phyloP scores from a whole-genome alignment of 202 grass and related monocot species.

The Zizania palustris region DNA sequence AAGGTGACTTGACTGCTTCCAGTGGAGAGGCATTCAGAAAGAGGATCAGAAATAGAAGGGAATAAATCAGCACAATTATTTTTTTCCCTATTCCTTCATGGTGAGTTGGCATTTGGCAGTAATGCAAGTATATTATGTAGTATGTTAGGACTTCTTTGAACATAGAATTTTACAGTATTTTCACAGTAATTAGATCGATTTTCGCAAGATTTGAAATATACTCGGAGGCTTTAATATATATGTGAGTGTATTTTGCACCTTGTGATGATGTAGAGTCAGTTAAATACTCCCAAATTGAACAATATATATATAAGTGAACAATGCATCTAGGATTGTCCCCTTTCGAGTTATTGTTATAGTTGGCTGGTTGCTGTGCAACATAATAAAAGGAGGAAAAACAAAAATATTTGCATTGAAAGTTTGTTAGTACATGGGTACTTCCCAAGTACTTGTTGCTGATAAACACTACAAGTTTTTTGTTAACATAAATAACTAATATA shows the following conservation, averaged over 20 bases:
- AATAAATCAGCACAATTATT: neutral
- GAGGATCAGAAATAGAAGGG: neutral
- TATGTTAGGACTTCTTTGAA: no score
- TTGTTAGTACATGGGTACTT: neutral
- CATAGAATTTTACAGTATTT: no score
- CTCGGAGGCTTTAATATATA: neutral
- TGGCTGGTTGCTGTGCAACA: neutral
- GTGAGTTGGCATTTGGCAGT: neutral
- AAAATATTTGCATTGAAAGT: neutral
- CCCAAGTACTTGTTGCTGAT: no score
- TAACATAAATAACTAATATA: neutral
- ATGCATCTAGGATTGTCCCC: neutral
- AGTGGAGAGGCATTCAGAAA: neutral
- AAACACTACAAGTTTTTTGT: neutral
- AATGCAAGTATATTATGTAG: neutral
- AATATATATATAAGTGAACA: neutral
- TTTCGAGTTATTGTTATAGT: neutral
- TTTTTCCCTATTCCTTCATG: neutral
- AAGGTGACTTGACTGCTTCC: slow-evolving; percentile 13
- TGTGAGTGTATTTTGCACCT: no score
- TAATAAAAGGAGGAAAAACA: no score
- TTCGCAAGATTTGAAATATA: no score
- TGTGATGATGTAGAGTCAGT: no score
- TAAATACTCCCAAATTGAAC: neutral
- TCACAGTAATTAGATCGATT: no score